phyloP scores from a whole-genome alignment of 140 eudicot genomes.

The Cichorium intybus region DNA sequence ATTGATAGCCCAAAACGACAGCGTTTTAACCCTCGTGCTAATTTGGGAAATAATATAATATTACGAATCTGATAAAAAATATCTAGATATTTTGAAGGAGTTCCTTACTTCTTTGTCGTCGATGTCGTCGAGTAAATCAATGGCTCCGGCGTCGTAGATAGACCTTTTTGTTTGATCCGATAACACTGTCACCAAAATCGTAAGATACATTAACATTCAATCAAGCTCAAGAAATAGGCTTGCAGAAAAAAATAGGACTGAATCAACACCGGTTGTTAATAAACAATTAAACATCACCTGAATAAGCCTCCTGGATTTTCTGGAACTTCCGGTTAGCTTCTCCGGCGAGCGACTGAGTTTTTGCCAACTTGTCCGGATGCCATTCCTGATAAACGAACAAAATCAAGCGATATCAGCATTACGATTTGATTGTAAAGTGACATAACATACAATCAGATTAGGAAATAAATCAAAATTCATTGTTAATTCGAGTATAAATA shows the following conservation, averaged over 20 bases:
- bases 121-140: constrained; percentile 68
- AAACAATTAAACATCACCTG: constrained; percentile 43
- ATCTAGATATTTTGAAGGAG: constrained; percentile 18
- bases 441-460: neutral
- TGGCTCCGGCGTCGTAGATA: constrained; percentile 82
- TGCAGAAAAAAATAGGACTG: neutral
- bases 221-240: constrained; percentile 7
- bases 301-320: constrained; percentile 84
- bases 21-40: neutral
- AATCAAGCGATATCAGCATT: constrained; percentile 1
- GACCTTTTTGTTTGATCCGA: constrained; percentile 70
- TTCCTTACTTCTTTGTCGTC: constrained; percentile 50
- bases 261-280: neutral
- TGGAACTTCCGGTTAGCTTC: constrained; percentile 80
- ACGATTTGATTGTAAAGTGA: neutral
- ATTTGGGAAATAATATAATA: neutral
- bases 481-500: neutral
- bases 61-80: constrained; percentile 4
- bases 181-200: constrained; percentile 41
- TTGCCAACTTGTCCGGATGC: constrained; percentile 88
- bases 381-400: constrained; percentile 49
- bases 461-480: neutral
- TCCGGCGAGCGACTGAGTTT: constrained; percentile 60
- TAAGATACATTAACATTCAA: constrained; percentile 10
- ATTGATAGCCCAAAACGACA: neutral